phyloP scores from a whole-genome alignment of 1,139 yeast species.

The Debaryomyces fabryi region DNA sequence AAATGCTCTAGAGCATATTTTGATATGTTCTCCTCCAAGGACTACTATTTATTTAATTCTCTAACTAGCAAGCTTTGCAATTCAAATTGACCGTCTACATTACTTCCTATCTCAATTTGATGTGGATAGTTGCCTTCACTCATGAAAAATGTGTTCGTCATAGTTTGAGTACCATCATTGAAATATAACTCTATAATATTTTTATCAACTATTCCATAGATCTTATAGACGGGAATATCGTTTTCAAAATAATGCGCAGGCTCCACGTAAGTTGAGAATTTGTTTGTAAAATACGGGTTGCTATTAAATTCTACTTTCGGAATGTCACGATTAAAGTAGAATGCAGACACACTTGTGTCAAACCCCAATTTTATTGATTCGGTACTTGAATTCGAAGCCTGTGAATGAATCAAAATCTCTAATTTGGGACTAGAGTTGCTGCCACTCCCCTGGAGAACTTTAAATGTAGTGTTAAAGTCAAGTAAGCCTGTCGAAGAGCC shows the following conservation, averaged over 20 bases:
- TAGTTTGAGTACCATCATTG: conserved; percentile 23
- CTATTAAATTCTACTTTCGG: conserved; percentile 10
- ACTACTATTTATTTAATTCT: conserved; percentile 3
- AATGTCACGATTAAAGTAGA: conserved; percentile 17
- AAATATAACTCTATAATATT: conserved; percentile 28
- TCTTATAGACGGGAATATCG: conserved; percentile 15
- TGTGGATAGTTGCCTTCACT: conserved; percentile 11
- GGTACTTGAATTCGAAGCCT: conserved; percentile 3
- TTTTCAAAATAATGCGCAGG: conserved; percentile 11
- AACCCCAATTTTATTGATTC: conserved; percentile 17
- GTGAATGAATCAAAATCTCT: conserved; percentile 14
- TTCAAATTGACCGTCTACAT: neutral
- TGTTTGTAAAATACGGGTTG: conserved; percentile 18
- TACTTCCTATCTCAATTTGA: conserved; percentile 5
- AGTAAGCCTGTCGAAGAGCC: conserved; percentile 13
- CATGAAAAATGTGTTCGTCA: conserved; percentile 15
- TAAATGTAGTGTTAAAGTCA: conserved; percentile 17
- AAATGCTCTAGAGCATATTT: no score
- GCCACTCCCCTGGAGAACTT: conserved; percentile 1
- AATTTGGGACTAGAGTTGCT: conserved; percentile 7
- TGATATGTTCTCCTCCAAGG: neutral
- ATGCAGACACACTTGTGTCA: conserved; percentile 14
- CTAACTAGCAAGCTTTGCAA: conserved; percentile 1
- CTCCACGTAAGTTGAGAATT: conserved; percentile 15
- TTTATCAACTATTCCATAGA: conserved; percentile 28